Base-by-base conservation (phyloP, 2,329 filamentous ascomycete genomes). In the Colletotrichum lentis region DNA sequence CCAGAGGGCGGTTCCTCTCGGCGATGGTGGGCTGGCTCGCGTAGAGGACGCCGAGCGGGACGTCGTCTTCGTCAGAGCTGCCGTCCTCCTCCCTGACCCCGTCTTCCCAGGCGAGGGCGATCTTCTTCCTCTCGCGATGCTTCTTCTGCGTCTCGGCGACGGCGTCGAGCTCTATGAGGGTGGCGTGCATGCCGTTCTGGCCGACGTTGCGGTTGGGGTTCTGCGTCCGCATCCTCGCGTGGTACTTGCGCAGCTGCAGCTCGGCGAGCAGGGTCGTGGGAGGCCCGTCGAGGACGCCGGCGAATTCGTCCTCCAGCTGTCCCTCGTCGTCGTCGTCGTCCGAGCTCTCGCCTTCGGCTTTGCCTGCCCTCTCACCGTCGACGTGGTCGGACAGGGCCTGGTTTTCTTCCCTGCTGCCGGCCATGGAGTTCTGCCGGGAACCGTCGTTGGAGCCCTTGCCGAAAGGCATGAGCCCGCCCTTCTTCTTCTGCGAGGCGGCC, bases 251-350 rank as follows among this genome's bases (percentile, higher is more conserved):
- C 71, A 97, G 81, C 76, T 97, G 93, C 8, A 99, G 83, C 77
- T 99, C 96, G 0, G 96, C 96, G 27, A 99, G 86, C 0, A 99
- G 85, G 0, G 96, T 99, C 1, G 94, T 97, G 0, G 96, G 96
- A 4, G 90, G 86, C 0, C 92, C 93, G 61, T 89, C 84, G 70
- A 90, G 1, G 8, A 68, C 55, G 16, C 63, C 61, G 5, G 65
- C 65, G n/a, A 68, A 68, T 55, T 68, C 65, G 18, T 67, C 64
- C 18, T 59, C 65, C 16, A 83, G n/a, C n/a, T n/a, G n/a, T n/a
- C n/a, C 74, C 2, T 84, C 77, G 18, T 78, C 80, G 8, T 83
- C 81, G 44, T 77, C 74, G 3, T 77, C 76, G 0, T 77, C 76
- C 69, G 73, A 66, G 0, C 70, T 75, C 16, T 75, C 76, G 12